These are phyloP conservation scores for Candida tetrigidarum DNA, from an alignment of 1,139 yeast species.

Conservation along the genomic window DNA sequence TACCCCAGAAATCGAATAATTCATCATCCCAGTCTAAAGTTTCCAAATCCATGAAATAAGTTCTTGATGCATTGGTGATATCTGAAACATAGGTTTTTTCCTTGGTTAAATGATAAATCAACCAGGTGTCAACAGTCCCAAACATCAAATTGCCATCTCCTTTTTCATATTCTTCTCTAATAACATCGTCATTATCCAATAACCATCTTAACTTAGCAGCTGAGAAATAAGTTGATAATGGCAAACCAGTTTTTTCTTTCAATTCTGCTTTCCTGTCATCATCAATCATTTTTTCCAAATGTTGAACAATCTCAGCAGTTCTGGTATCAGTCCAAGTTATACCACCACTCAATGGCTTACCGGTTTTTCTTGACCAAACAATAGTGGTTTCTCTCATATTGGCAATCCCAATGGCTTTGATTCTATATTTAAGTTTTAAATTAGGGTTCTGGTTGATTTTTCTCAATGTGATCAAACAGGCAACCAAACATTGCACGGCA, in stretches of 20 bases:
- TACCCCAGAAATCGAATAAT: conserved; percentile 75
- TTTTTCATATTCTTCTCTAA: conserved; percentile 68
- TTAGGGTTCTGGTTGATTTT: conserved; percentile 57
- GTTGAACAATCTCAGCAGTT: conserved; percentile 73
- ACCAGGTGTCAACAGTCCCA: conserved; percentile 96
- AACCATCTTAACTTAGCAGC: conserved; percentile 93
- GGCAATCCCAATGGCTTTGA: conserved; percentile 80
- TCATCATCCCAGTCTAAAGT: conserved; percentile 78
- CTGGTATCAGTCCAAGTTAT: conserved; percentile 97
- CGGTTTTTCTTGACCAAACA: conserved; percentile 86
- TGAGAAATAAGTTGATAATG: conserved; percentile 88
- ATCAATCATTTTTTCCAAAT: conserved; percentile 60
- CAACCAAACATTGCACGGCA: conserved; percentile 76
- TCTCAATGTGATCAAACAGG: conserved; percentile 62
- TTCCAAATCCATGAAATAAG: conserved; percentile 86
- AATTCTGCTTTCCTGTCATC: conserved; percentile 63
- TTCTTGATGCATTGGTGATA: conserved; percentile 89
- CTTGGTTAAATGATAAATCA: conserved; percentile 81
- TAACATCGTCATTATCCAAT: conserved; percentile 75
- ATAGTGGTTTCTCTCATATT: conserved; percentile 96
- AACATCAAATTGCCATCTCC: conserved; percentile 81
- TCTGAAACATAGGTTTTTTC: conserved; percentile 79
- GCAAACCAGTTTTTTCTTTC: conserved; percentile 78
- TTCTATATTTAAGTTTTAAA: conserved; percentile 54
- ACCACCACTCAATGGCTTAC: conserved; percentile 83